These are phyloP conservation scores for Hebeloma cylindrosporum DNA, from an alignment of 768 basidiomycete species.

Conservation along the genomic window DNA sequence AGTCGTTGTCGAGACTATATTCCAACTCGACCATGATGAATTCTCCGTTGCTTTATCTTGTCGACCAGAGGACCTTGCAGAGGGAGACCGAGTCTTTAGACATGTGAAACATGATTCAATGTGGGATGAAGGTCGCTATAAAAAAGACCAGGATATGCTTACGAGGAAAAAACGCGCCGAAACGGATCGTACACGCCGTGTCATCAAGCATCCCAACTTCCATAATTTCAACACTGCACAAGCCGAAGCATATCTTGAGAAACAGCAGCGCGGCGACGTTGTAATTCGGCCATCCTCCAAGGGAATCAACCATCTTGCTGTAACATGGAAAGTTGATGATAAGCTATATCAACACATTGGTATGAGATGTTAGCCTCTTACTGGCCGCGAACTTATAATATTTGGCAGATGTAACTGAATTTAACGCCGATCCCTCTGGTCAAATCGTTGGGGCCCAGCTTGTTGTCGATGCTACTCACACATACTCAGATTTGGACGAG, in stretches of 20 bases:
- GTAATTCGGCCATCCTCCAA: conserved; percentile 96
- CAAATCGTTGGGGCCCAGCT: conserved; percentile 64
- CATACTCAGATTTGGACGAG: conserved; percentile 93
- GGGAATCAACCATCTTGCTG: conserved; percentile 88
- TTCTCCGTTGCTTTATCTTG: conserved; percentile 78
- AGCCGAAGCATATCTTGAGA: conserved; percentile 86
- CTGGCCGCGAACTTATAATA: neutral
- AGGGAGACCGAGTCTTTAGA: conserved; percentile 63
- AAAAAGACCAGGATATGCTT: conserved; percentile 69
- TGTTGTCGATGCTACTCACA: conserved; percentile 73
- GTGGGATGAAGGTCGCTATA: conserved; percentile 66
- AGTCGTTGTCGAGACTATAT: conserved; percentile 71
- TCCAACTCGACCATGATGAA: conserved; percentile 56
- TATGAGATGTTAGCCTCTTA: conserved; percentile 35
- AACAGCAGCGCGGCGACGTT: conserved; percentile 92
- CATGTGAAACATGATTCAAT: conserved; percentile 55
- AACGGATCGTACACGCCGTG: conserved; percentile 73
- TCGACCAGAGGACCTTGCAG: conserved; percentile 57
- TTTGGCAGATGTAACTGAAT: conserved; percentile 73
- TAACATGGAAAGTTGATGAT: conserved; percentile 99
- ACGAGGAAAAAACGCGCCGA: conserved; percentile 85
- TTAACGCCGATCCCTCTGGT: conserved; percentile 72
- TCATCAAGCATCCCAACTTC: conserved; percentile 98
- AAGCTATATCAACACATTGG: conserved; percentile 96
- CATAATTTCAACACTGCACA: conserved; percentile 89